These are phyloP conservation scores for Kuraishia floccosa DNA, from an alignment of 805 yeast genomes.

Conservation along the genomic window DNA sequence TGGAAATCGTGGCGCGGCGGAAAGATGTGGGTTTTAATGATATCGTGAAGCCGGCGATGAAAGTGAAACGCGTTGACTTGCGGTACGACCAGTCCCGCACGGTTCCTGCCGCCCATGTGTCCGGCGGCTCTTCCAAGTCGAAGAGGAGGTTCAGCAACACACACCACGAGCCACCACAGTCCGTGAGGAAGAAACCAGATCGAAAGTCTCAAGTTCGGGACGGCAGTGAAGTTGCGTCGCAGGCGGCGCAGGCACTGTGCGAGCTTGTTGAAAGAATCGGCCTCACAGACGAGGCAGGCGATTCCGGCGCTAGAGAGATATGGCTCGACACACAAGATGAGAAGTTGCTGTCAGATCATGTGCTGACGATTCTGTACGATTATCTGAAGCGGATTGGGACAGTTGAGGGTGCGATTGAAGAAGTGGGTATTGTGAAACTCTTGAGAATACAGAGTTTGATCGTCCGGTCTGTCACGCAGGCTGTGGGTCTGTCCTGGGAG, in stretches of 20 bases:
- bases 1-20: too few species aligned
- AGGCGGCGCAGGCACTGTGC: too few species aligned
- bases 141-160: too few species aligned
- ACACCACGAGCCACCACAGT: too few species aligned
- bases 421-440: slow-evolving; percentile 14
- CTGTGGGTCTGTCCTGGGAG: slow-evolving; percentile 10
- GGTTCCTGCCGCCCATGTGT: too few species aligned
- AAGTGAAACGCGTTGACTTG: slow-evolving; percentile 16
- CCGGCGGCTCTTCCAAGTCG: too few species aligned
- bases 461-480: slow-evolving; percentile 13
- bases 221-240: too few species aligned
- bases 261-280: slow-evolving; percentile 9
- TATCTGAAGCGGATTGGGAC: not conserved
- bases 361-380: not conserved
- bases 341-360: not conserved
- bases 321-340: not conserved
- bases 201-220: too few species aligned
- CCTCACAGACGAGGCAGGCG: slow-evolving; percentile 13
- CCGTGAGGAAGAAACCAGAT: too few species aligned
- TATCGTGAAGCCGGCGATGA: slow-evolving; percentile 16
- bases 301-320: slow-evolving; percentile 4
- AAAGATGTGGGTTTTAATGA: too few species aligned
- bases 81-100: too few species aligned
- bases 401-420: slow-evolving; percentile 4
- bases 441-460: slow-evolving; percentile 21